phyloP scores from a whole-genome alignment of 495 filamentous ascomycete genomes.

The Rusavskia elegans region DNA sequence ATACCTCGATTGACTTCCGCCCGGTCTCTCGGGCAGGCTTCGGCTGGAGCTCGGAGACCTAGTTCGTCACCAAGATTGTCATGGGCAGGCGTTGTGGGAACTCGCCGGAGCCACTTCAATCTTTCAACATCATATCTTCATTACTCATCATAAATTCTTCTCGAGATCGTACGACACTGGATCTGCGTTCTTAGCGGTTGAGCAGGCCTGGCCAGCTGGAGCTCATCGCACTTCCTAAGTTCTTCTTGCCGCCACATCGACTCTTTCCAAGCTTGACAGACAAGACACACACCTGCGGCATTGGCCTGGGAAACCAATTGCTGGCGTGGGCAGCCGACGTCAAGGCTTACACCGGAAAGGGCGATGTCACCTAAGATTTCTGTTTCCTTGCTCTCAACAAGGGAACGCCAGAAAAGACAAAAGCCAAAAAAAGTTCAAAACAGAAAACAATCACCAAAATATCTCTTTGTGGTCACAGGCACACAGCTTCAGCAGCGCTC shows the following conservation, averaged over 20 bases:
- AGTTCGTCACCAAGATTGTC: neutral
- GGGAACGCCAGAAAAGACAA: neutral
- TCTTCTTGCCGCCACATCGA: neutral
- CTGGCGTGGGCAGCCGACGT: neutral
- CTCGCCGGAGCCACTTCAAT: neutral
- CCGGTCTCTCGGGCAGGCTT: neutral
- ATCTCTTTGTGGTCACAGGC: neutral
- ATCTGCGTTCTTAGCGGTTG: neutral
- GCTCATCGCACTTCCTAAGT: neutral
- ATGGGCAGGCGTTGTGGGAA: neutral
- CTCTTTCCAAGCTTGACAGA: neutral
- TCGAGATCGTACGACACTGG: neutral
- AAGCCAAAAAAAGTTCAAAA: neutral
- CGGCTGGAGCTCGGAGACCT: no score
- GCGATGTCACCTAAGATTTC: neutral
- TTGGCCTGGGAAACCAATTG: constrained; percentile 1
- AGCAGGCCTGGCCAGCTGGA: neutral
- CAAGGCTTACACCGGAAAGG: neutral
- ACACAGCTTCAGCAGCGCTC: neutral
- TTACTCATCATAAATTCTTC: neutral
- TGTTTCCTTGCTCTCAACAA: neutral
- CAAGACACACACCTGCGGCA: neutral
- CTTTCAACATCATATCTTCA: neutral
- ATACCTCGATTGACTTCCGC: neutral
- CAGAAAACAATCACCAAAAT: neutral